Conservation (phyloP, 495 filamentous ascomycete genomes). For the Chaetomidium leptoderma region DNA sequence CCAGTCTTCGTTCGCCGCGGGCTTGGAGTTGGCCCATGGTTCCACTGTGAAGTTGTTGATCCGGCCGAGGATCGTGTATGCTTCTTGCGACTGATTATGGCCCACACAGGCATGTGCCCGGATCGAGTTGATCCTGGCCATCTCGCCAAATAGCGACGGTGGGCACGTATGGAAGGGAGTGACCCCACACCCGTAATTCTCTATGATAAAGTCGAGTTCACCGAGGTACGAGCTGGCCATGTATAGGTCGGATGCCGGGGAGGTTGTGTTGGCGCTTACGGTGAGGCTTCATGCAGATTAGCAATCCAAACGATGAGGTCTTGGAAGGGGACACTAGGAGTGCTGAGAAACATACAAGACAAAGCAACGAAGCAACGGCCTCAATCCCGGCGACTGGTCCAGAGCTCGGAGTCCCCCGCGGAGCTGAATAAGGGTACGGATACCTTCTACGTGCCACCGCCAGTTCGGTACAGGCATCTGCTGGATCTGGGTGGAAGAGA, state of each 20-base stretch:
- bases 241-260: constrained; percentile 28
- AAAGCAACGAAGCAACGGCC: background rate
- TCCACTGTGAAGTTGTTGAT: constrained; percentile 27
- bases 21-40: constrained; percentile 29
- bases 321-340: background rate
- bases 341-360: background rate
- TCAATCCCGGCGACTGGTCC: background rate
- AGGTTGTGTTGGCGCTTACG: constrained; percentile 33
- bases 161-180: constrained; percentile 26
- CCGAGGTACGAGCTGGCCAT: constrained; percentile 18
- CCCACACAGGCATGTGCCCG: constrained; percentile 20
- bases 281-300: constrained; percentile 19
- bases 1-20: constrained; percentile 23
- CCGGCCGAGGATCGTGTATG: constrained; percentile 20
- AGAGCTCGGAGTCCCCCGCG: constrained; percentile 25
- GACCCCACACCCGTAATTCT: constrained; percentile 7
- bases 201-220: constrained; percentile 18
- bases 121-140: constrained; percentile 28
- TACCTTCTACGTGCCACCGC: constrained; percentile 33
- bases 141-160: constrained; percentile 24
- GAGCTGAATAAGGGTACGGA: constrained; percentile 26
- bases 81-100: constrained; percentile 10
- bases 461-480: constrained; percentile 31
- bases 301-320: background rate
- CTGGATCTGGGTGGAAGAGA: constrained; percentile 23